phyloP scores from a whole-genome alignment of 176 grass and related monocot genomes.

The Oryza rufipogon region DNA sequence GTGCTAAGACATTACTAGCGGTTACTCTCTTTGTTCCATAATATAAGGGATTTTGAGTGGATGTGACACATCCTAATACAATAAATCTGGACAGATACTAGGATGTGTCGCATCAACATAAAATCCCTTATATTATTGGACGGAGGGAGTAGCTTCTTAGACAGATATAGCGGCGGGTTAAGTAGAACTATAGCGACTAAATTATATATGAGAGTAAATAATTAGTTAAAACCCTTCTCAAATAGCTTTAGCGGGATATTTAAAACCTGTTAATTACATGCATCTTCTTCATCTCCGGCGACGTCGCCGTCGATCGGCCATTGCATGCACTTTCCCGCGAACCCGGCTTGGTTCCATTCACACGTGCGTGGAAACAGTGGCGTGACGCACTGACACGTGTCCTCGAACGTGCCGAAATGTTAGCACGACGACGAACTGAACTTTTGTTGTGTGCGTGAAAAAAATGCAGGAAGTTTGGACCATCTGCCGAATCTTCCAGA shows the following conservation, averaged over 20 bases:
- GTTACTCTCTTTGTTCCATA: too few species aligned
- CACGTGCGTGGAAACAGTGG: not conserved
- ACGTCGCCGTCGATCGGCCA: not conserved
- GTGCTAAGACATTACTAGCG: too few species aligned
- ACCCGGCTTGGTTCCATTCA: not conserved
- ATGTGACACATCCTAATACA: too few species aligned
- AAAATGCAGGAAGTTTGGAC: constrained; percentile 86
- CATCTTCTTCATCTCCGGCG: not conserved
- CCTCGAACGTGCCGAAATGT: not conserved
- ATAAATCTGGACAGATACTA: too few species aligned
- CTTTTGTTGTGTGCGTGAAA: not conserved
- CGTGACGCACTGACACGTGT: not conserved
- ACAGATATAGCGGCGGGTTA: too few species aligned
- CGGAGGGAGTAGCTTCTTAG: rapidly evolving
- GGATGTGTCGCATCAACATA: not conserved
- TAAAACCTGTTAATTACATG: too few species aligned
- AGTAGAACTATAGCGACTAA: too few species aligned
- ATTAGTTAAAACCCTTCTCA: too few species aligned
- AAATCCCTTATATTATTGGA: too few species aligned
- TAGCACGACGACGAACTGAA: not conserved
- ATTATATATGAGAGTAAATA: too few species aligned
- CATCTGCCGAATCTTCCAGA: constrained; percentile 83
- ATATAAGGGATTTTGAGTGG: too few species aligned
- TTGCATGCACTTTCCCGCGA: not conserved
- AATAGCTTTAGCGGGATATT: too few species aligned